A percentile compares a stretch with the other conserved stretches of the same genome.
phyloP scores from a whole-genome alignment of 73 alveolate genomes.

The Durusdinium trenchii region DNA sequence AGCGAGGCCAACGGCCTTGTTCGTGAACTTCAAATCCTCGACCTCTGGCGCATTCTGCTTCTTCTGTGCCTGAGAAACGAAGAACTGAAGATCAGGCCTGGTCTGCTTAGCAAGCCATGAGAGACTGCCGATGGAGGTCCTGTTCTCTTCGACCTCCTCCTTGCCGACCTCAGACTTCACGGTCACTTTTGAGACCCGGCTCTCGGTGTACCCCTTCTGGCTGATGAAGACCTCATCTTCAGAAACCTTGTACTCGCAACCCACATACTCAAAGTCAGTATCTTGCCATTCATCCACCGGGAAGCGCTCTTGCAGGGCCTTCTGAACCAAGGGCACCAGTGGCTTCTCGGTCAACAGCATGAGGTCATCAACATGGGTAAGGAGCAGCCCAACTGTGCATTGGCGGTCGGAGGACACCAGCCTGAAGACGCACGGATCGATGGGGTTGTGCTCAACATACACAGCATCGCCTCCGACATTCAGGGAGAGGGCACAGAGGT shows the following conservation, averaged over 20 bases:
- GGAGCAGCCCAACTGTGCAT: neutral
- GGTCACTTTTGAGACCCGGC: constrained; percentile 2
- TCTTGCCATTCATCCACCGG: constrained; percentile 1
- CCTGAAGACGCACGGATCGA: no score
- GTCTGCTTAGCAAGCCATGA: constrained; percentile 37
- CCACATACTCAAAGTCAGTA: constrained; percentile 12
- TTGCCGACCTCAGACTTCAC: neutral
- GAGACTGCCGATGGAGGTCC: constrained; percentile 1
- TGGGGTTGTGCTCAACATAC: neutral
- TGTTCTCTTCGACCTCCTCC: constrained; percentile 48
- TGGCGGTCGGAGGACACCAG: no score
- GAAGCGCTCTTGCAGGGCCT: neutral
- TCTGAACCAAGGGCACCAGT: neutral
- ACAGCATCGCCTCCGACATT: neutral
- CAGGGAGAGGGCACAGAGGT: neutral
- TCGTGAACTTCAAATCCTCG: constrained; percentile 3
- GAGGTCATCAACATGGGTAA: constrained; percentile 50
- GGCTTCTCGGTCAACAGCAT: neutral
- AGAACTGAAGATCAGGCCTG: constrained; percentile 17
- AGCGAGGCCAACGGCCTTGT: neutral
- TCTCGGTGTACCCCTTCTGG: neutral
- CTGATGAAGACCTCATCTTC: no score
- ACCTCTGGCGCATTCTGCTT: neutral
- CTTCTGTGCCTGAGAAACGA: neutral
- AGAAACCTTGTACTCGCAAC: neutral